Evolutionary conservation across 192 early-diverging fungal genomes (phyloP), one percentile per base, ranked within the genome.

Genomic region (Backusella circina): DNA sequence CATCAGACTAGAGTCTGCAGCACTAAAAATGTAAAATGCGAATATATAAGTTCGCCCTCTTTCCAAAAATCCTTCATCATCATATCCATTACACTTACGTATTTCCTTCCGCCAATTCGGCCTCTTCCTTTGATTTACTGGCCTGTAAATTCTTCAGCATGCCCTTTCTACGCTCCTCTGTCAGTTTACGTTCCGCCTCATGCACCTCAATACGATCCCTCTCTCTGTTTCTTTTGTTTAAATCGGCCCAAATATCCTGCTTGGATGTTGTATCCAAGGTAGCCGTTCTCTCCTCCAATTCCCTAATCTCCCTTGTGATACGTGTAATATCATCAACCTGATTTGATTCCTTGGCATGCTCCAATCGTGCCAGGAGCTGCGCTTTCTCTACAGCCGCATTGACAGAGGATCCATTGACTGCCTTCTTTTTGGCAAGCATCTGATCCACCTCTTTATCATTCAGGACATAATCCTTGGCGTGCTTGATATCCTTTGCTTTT

Each of bases 361-460:
- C 86, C 36, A 73, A 77, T 26, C 82, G 80, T 50, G 86, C 88
- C 37, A 80, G 65, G 39, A 90, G 80, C 64, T 85, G 79, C 47
- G 87, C 78, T 28, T 82, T 80, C 72, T 89, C 86, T 35, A 83
- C 76, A 1, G 84, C 84, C 3, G 73, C 72, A 72, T 83, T 87
- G 13, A 65, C 70, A 10, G 75, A 74, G 18, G 67, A 61, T 31
- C 72, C 78, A 68, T 69, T 79, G 65, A 90, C 81, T 0, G 78
- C 78, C 47, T 86, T 83, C 61, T 92, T 90, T 66, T 84, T 78
- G 23, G 80, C 79, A 70, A 93, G 85, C 82, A 94, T 94, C 13
- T 82, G 76, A 23, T 83, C 86, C 23, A 93, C 88, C 44, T 94
- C 93, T 32, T 85, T 72, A 44, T 86, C 81, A 8, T 85, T 87